Evolutionary conservation across 1,284 basidiomycete species (phyloP), one percentile per base, ranked within the genome.

Genomic region (Waitea zeae): DNA sequence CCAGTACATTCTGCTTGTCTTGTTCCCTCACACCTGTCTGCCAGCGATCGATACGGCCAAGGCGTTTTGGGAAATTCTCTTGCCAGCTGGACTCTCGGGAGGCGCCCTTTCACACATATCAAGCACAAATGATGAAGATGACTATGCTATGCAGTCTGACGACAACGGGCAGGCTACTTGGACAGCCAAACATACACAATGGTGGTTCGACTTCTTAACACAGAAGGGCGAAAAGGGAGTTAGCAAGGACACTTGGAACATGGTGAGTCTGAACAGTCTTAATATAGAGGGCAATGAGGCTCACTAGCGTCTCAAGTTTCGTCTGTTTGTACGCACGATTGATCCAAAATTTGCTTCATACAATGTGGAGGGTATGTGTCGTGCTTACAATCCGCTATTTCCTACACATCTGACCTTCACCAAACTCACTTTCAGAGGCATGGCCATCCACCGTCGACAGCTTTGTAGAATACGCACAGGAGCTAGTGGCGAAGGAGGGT

Each of bases 191-290:
- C 73, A 89, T 48, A 73, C 74, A 13, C 57, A 74, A 12, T 67
- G 74, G 64, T 97, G 92, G 92, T 73, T 86, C 46, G 76, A 81
- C 26, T 97, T 82, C 51, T 52, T 92, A 44, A 61, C 57, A 28
- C 61, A 70, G 47, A 75, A 70, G 46, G 77, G 74, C 7, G 65
- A 64, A 7, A 86, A 83, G 51, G 88, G 88, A 3, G 67, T 97
- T 24, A 90, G 82, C 56, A 89, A 86, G 57, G 92, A 97, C 59
- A 90, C 88, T 2, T 97, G 92, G 92, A 61, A 65, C 35, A 82
- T 93, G 70, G 86, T 89, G 41, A 37, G 61, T 55, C n/a, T n/a
- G n/a, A n/a, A n/a, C n/a, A n/a, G 18, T 34, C 30, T 27, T 31
- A 19, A 5, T 29, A 18, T 13, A 19, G 24, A 26, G 17, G 34